These are phyloP conservation scores for Boletus tylopilopsis DNA, from an alignment of 768 basidiomycete species.

Conservation along the genomic window DNA sequence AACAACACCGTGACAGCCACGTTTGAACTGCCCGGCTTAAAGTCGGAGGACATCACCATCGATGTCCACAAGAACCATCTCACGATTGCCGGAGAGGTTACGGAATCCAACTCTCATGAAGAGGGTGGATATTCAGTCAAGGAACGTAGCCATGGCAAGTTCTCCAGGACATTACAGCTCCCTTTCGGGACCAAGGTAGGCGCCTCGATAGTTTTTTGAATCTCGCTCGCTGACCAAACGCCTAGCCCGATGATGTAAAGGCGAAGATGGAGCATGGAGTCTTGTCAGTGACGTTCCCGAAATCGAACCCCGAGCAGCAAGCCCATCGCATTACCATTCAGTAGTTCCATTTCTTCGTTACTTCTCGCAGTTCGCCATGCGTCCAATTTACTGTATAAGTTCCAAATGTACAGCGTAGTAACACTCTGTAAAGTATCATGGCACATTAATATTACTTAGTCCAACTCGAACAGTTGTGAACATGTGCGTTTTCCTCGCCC, in stretches of 20 bases:
- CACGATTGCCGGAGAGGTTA: neutral
- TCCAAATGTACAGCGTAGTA: too few species aligned
- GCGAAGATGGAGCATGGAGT: conserved; percentile 48
- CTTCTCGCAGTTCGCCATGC: too few species aligned
- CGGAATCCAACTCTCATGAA: conserved; percentile 27
- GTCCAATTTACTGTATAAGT: too few species aligned
- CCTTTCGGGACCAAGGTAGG: conserved; percentile 46
- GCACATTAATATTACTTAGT: too few species aligned
- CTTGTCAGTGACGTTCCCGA: conserved; percentile 46
- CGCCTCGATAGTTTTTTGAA: neutral
- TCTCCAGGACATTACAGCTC: conserved; percentile 43
- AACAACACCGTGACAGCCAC: conserved; percentile 45
- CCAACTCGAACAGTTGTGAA: too few species aligned
- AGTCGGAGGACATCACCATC: conserved; percentile 44
- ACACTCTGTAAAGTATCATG: too few species aligned
- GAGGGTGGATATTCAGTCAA: conserved; percentile 38
- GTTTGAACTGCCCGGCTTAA: conserved; percentile 55
- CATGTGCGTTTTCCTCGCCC: too few species aligned
- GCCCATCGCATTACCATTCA: neutral
- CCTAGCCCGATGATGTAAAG: conserved; percentile 42
- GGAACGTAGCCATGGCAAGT: conserved; percentile 44
- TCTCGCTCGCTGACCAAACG: neutral
- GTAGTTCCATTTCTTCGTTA: neutral
- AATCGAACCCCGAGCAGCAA: conserved; percentile 34
- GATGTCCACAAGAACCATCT: conserved; percentile 46